Evolutionary conservation across 2,329 filamentous ascomycete genomes (phyloP).

Genomic region (Camillea tinctor): DNA sequence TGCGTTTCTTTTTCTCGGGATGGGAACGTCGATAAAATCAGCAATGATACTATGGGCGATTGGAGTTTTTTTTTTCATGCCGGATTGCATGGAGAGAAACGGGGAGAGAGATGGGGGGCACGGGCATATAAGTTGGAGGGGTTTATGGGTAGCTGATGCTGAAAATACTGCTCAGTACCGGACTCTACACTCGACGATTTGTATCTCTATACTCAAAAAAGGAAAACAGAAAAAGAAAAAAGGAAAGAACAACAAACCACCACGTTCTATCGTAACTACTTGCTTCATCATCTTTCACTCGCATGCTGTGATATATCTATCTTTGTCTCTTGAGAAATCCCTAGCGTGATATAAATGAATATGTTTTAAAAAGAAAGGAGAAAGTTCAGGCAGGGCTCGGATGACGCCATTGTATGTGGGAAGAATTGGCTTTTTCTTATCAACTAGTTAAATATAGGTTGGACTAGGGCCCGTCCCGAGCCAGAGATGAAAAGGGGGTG

Average conservation of each 20-base stretch:
- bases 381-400: too few relatives aligned
- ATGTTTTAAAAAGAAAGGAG: too few relatives aligned
- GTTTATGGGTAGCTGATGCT: conserved; percentile 21
- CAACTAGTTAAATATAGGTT: too few relatives aligned
- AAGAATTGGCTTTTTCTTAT: too few relatives aligned
- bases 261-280: conserved; percentile 7
- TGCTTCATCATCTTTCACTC: neutral
- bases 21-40: neutral
- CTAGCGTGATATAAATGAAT: too few relatives aligned
- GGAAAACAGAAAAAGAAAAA: conserved; percentile 5
- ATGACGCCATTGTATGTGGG: too few relatives aligned
- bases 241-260: conserved; percentile 15
- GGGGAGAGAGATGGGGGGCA: neutral
- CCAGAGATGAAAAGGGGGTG: too few relatives aligned
- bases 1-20: neutral
- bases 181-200: conserved; percentile 20
- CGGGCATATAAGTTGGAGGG: conserved; percentile 17
- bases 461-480: too few relatives aligned
- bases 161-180: conserved; percentile 12
- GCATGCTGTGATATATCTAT: neutral
- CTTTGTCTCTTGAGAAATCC: neutral
- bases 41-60: neutral
- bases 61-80: neutral
- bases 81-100: neutral
- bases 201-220: conserved; percentile 27